Evolutionary conservation across 2,329 filamentous ascomycete genomes (phyloP), one percentile per base, ranked within the genome.

Genomic region (Sporothrix pseudoabietina): DNA sequence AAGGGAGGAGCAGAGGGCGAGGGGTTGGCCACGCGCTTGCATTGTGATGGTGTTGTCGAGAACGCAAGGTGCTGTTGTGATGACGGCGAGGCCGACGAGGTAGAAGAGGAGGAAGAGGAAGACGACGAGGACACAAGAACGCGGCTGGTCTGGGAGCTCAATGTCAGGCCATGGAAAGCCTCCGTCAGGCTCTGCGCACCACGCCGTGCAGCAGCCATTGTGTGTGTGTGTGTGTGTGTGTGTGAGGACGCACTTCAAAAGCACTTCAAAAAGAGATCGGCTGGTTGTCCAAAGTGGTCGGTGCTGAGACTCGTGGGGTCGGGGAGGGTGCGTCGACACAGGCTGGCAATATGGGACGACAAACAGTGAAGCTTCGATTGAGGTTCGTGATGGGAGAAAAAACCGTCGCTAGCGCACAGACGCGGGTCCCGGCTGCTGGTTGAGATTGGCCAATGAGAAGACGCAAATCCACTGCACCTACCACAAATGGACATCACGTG

Each of bases 151-250:
- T 49, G 66, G 14, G 68, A 22, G 59, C 70, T 63, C 39, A 75
- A 39, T 0, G 73, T 59, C 19, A 76, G 72, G 63, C 75, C 57
- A 26, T 71, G 39, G 8, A 76, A 14, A n/a, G 71, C 74, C 47
- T 76, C 74, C 26, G 72, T 10, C 10, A 76, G 72, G 32, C 72
- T 61, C 72, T 57, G 72, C 14, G 72, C 74, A 55, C 75, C 54
- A 66, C 69, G 71, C 52, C 75, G 75, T 35, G 75, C 49, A 39
- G 75, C 74, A 39, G 75, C 74, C 75, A 76, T 76, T 65, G 61
- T 63, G 71, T n/a, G 44, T n/a, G n/a, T n/a, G n/a, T n/a, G n/a
- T n/a, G n/a, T n/a, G n/a, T 26, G n/a, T 44, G 47, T 71, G 22
- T 30, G 39, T 8, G 19, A 16, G 14, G 44, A 19, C 14, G 41